Percentiles rank a stretch among this genome's conserved stretches.
Conservation (phyloP, 2,329 filamentous ascomycete species). For the Davidsoniella australis region DNA sequence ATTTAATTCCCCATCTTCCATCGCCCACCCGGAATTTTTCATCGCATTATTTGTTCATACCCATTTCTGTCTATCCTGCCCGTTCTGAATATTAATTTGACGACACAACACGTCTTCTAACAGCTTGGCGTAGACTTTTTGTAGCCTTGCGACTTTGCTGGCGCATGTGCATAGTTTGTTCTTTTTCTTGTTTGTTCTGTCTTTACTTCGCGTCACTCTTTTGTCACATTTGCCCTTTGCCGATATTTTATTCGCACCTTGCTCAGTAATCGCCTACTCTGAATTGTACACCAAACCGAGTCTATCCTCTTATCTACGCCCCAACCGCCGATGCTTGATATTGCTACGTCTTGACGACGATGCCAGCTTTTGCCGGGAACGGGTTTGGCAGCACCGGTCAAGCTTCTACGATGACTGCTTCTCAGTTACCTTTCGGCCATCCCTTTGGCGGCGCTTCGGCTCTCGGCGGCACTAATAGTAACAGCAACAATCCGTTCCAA, state of each 20-base stretch:
- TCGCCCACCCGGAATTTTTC: too few relatives aligned
- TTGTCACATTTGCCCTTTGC: not conserved
- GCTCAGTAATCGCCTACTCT: too few relatives aligned
- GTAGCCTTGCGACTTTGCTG: too few relatives aligned
- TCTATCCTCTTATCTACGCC: not conserved
- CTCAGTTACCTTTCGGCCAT: constrained; percentile 10
- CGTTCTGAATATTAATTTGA: too few relatives aligned
- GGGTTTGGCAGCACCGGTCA: constrained; percentile 4
- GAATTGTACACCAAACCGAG: too few relatives aligned
- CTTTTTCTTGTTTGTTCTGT: not conserved
- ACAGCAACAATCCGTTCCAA: constrained; percentile 6
- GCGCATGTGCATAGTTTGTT: too few relatives aligned
- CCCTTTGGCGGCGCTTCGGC: constrained; percentile 1
- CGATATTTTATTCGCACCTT: not conserved
- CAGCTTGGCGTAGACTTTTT: not conserved
- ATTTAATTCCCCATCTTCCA: too few relatives aligned
- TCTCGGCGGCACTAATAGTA: not conserved
- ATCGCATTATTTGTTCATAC: too few relatives aligned
- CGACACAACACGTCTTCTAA: too few relatives aligned
- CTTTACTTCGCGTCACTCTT: not conserved
- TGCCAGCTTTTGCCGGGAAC: constrained; percentile 11
- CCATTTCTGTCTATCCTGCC: not conserved
- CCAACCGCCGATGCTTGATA: not conserved
- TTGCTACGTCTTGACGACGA: not conserved
- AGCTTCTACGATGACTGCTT: constrained; percentile 3